Base-by-base conservation (phyloP, 768 basidiomycete genomes). In the Omphalotus guepiniiformis region DNA sequence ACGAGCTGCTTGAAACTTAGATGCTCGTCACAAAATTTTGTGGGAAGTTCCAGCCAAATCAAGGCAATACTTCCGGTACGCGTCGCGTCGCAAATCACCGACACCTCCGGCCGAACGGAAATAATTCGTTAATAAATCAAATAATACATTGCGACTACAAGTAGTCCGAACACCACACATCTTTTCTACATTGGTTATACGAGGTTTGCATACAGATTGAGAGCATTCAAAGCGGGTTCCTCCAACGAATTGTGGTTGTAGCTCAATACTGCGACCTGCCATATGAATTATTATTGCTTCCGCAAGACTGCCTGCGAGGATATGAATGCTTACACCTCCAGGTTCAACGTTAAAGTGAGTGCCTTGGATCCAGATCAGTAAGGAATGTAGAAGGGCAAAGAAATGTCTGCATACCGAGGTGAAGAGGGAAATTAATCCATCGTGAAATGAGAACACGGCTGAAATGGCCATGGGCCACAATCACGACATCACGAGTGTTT, bases 301-400 rank as follows among this genome's bases (percentile, higher is more conserved):
- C 12, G 34, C 8, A 26, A 21, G 39, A 36, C n/a, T n/a, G 42
- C 44, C 21, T 21, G 13, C 26, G 39, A 50, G 12, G 29, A 46
- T 3, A 35, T 45, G 40, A 30, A 9, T 7, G 61, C 77, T 60
- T 67, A 91, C 85, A 46, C 88, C 85, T 59, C 83, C 88, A 11
- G 91, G 82, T 59, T 89, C 88, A n/a, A 90, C 83, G 48, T 85
- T 85, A 64, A 92, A 88, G 62, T 84, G 82, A 2, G 83, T 82
- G 12, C 85, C 85, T 13, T 28, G 36, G 21, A 36, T 34, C 13
- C 26, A 48, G 19, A 46, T 25, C 6, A 38, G 21, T 19, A 32
- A 41, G 18, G n/a, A 25, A 22, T 15, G 9, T 16, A 25, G 42
- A 16, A 46, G 28, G 35, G 25, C 39, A 23, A 35, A 30, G 4